Evolutionary conservation across 139 green algal genomes (phyloP).

Genomic region (Tetraselmis striata): DNA sequence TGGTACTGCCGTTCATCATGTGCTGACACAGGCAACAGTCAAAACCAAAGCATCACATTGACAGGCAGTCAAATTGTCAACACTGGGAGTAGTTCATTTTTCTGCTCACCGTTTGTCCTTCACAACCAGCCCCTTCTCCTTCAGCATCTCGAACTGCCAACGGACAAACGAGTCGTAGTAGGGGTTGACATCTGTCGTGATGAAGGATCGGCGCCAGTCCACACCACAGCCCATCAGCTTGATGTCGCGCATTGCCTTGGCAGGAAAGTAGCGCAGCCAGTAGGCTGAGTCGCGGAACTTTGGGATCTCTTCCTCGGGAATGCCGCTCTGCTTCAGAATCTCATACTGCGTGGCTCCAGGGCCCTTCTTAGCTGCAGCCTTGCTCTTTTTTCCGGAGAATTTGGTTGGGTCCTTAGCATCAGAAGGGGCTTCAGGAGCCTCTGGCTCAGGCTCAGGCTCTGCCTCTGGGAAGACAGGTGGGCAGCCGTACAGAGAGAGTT

Average conservation of each 20-base stretch:
- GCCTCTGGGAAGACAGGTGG: conserved; percentile 77
- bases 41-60: too few species aligned
- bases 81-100: too few species aligned
- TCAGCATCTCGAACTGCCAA: conserved; percentile 92
- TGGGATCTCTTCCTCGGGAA: conserved; percentile 81
- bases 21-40: too few species aligned
- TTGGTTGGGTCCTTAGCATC: conserved; percentile 67
- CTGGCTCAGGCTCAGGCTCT: conserved; percentile 34
- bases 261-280: conserved; percentile 95
- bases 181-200: conserved; percentile 96
- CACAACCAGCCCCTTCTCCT: conserved; percentile 73
- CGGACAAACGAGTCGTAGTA: conserved; percentile 97
- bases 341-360: conserved; percentile 78
- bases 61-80: too few species aligned
- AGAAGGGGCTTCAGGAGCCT: neutral
- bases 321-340: conserved; percentile 83
- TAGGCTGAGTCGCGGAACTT: conserved; percentile 72
- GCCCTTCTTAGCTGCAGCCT: conserved; percentile 77
- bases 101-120: conserved; percentile 85
- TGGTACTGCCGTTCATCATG: too few species aligned
- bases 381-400: conserved; percentile 91
- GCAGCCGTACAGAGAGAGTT: conserved; percentile 78
- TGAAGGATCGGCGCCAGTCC: conserved; percentile 96
- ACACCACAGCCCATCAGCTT: conserved; percentile 89
- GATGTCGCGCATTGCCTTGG: conserved; percentile 80